Conservation (phyloP, 2,329 filamentous ascomycete species). For the Arachnopeziza araneosa region DNA sequence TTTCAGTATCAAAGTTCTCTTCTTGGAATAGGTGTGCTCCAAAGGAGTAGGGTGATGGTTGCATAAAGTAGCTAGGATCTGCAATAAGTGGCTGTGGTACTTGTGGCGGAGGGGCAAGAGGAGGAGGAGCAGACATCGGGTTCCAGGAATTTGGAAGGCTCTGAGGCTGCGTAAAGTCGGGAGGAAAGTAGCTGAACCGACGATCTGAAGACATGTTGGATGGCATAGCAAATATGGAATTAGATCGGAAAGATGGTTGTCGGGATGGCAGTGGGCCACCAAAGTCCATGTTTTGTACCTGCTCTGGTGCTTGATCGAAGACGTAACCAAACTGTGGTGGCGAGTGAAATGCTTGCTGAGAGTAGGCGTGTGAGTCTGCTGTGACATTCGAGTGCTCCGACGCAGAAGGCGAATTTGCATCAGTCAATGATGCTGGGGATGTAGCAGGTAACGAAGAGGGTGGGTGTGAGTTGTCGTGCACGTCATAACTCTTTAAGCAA, state of each 20-base stretch:
- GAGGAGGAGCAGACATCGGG: conserved; percentile 16
- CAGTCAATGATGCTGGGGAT: conserved; percentile 33
- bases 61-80: conserved; percentile 27
- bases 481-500: conserved; percentile 82
- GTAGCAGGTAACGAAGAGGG: conserved; percentile 43
- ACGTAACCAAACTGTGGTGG: conserved; percentile 54
- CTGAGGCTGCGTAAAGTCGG: conserved; percentile 38
- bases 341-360: conserved; percentile 34
- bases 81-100: conserved; percentile 16
- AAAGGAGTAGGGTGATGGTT: conserved; percentile 26
- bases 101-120: conserved; percentile 11
- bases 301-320: conserved; percentile 50
- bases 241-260: conserved; percentile 55
- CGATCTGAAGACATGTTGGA: conserved; percentile 47
- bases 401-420: conserved; percentile 42
- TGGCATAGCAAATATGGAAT: conserved; percentile 60
- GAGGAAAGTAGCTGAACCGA: conserved; percentile 59
- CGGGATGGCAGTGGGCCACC: conserved; percentile 16
- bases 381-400: conserved; percentile 37
- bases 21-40: conserved; percentile 32
- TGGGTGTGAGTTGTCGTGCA: conserved; percentile 40
- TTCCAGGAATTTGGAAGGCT: conserved; percentile 27
- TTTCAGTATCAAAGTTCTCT: conserved; percentile 38
- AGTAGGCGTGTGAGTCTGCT: conserved; percentile 29
- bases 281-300: conserved; percentile 27